These are phyloP conservation scores for Saccharomycopsis malanga DNA, from an alignment of 805 yeast species.

Conservation along the genomic window DNA sequence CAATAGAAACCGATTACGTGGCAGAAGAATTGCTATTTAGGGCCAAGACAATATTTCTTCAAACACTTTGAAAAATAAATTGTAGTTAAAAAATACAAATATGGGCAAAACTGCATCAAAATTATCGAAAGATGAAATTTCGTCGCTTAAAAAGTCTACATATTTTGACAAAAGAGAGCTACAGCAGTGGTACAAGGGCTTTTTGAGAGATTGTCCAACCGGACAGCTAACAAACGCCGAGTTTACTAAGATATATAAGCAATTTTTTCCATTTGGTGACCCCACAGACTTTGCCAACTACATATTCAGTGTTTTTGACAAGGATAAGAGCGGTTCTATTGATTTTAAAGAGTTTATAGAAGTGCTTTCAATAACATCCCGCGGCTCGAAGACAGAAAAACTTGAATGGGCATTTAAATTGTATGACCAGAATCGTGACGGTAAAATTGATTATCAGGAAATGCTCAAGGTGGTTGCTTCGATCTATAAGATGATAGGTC, in stretches of 20 bases:
- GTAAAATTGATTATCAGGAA: constrained; percentile 68
- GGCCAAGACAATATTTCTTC: too few relatives aligned
- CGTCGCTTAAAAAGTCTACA: constrained; percentile 75
- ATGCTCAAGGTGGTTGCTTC: constrained; percentile 73
- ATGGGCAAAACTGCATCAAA: constrained; percentile 97
- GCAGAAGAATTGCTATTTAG: too few relatives aligned
- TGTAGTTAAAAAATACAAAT: too few relatives aligned
- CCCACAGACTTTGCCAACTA: constrained; percentile 86
- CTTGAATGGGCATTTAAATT: constrained; percentile 83
- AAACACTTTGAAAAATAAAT: too few relatives aligned
- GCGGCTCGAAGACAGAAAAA: constrained; percentile 82
- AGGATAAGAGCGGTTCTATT: constrained; percentile 68
- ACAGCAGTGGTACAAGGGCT: constrained; percentile 98
- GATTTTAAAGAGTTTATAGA: constrained; percentile 90
- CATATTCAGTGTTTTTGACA: constrained; percentile 84
- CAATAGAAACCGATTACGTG: too few relatives aligned
- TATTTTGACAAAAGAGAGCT: constrained; percentile 89
- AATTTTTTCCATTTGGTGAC: constrained; percentile 97
- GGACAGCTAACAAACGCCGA: constrained; percentile 85
- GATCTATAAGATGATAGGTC: constrained; percentile 91
- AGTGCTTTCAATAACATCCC: constrained; percentile 76
- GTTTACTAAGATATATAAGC: constrained; percentile 86
- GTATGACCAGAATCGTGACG: constrained; percentile 78
- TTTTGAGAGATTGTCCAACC: constrained; percentile 84
- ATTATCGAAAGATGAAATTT: constrained; percentile 81